These are phyloP conservation scores for Cucurbita pepo DNA, from an alignment of 306 rosid species.

Conservation along the genomic window DNA sequence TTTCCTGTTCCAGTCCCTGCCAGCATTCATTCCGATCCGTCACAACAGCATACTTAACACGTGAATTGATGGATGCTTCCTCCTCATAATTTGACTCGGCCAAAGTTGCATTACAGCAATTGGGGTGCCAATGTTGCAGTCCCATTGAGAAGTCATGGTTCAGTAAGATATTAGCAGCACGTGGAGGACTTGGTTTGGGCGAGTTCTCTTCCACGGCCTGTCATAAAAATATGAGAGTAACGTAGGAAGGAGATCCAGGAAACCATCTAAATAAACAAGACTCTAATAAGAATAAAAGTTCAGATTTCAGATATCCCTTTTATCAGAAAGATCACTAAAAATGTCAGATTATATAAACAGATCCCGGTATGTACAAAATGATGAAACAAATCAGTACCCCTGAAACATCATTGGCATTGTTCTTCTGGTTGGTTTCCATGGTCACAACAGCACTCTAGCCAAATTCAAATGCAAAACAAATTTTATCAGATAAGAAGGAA, in stretches of 20 bases:
- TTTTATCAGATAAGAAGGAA: slow-evolving; percentile 1
- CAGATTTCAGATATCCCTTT: not conserved
- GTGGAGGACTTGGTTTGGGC: slow-evolving; percentile 16
- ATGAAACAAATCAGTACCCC: slow-evolving; percentile 21
- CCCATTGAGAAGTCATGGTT: slow-evolving; percentile 77
- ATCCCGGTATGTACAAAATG: not conserved
- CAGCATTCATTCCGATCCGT: slow-evolving; percentile 59
- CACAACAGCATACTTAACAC: slow-evolving; percentile 43
- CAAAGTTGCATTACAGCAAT: slow-evolving; percentile 47
- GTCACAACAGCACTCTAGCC: slow-evolving; percentile 26
- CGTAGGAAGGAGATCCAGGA: not conserved
- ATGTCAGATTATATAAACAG: not conserved
- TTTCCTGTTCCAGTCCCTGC: slow-evolving; percentile 95
- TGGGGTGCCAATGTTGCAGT: slow-evolving; percentile 63
- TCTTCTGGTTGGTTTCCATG: slow-evolving; percentile 29
- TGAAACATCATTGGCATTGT: slow-evolving; percentile 13
- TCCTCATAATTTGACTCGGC: slow-evolving; percentile 22
- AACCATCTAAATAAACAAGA: not conserved
- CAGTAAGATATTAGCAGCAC: slow-evolving; percentile 36
- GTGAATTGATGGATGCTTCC: slow-evolving; percentile 10
- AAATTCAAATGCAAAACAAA: slow-evolving; percentile 10
- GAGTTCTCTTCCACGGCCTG: slow-evolving; percentile 28
- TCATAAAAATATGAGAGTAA: slow-evolving; percentile 8
- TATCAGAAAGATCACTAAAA: not conserved
- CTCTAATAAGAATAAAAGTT: not conserved